Evolutionary conservation across 371 early-diverging fungal species (phyloP).

Genomic region (Mucor racemosus): DNA sequence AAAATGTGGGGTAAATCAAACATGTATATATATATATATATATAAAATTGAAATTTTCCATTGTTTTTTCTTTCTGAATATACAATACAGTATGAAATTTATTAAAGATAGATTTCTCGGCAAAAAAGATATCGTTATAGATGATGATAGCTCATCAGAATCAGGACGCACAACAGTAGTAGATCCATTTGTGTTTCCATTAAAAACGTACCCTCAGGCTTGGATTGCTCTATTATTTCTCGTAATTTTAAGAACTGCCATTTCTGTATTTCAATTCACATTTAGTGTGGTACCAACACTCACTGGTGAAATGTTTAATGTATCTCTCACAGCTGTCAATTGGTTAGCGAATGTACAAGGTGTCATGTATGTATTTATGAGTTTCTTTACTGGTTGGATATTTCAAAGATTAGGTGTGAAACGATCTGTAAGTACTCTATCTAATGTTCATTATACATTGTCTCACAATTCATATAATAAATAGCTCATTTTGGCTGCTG

Average conservation of each 20-base stretch:
- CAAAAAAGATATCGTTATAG: slow-evolving; percentile 3
- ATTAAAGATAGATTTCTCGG: slow-evolving; percentile 3
- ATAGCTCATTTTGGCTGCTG: slow-evolving; percentile 56
- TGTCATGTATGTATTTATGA: slow-evolving; percentile 40
- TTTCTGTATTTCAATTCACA: slow-evolving; percentile 45
- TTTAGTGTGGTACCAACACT: slow-evolving; percentile 40
- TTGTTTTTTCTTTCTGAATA: neutral
- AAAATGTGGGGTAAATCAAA: slow-evolving; percentile 8
- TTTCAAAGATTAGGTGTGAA: slow-evolving; percentile 45
- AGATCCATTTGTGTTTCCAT: slow-evolving; percentile 15
- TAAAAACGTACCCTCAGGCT: slow-evolving; percentile 45
- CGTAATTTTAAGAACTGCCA: slow-evolving; percentile 37
- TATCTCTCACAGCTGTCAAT: slow-evolving; percentile 41
- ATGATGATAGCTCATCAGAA: slow-evolving; percentile 14
- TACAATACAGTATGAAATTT: neutral
- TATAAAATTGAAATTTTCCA: neutral
- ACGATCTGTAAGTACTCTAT: slow-evolving; percentile 29
- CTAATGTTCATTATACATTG: neutral
- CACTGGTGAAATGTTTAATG: slow-evolving; percentile 30
- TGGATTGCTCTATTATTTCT: slow-evolving; percentile 42
- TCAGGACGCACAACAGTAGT: slow-evolving; percentile 18
- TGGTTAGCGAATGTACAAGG: slow-evolving; percentile 48
- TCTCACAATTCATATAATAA: neutral
- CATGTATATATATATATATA: neutral
- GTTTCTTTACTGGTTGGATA: slow-evolving; percentile 44